Percentiles rank a stretch among this genome's conserved stretches.
Evolutionary conservation across 257 asterid genomes (phyloP).

Genomic region (Nicotiana otophora): DNA sequence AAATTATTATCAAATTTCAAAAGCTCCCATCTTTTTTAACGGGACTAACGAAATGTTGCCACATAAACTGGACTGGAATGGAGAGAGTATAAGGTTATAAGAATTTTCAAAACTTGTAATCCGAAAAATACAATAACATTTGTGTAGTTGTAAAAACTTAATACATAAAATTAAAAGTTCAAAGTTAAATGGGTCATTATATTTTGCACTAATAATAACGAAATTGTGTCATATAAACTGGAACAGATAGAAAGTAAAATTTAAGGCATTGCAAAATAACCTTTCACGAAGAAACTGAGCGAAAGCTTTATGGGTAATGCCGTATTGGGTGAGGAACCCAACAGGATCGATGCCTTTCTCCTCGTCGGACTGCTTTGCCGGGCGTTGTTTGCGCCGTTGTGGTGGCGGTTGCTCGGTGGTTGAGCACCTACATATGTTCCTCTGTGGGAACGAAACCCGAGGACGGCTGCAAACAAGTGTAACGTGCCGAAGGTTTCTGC

Average conservation of each 20-base stretch:
- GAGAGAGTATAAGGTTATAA: no score
- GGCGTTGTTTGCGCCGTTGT: background rate
- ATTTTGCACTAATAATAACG: no score
- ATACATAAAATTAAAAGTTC: no score
- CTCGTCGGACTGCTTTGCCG: constrained; percentile 9
- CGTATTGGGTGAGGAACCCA: constrained; percentile 74
- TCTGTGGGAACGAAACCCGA: constrained; percentile 16
- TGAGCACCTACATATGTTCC: constrained; percentile 24
- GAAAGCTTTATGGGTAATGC: constrained; percentile 57
- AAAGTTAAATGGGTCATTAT: no score
- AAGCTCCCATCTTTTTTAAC: no score
- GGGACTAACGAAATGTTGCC: no score
- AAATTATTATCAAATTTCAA: no score
- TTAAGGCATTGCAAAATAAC: constrained; percentile 21
- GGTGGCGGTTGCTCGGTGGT: constrained; percentile 19
- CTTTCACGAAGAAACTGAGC: constrained; percentile 91
- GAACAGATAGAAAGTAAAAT: background rate
- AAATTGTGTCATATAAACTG: no score
- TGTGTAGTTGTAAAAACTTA: no score
- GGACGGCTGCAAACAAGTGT: constrained; percentile 24
- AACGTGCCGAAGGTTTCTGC: constrained; percentile 34
- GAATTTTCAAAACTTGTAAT: no score
- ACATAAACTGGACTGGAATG: no score
- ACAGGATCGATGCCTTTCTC: constrained; percentile 66
- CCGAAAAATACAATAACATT: no score